Base-by-base conservation (phyloP, 139 green algal species). In the Volvox reticuliferus region DNA sequence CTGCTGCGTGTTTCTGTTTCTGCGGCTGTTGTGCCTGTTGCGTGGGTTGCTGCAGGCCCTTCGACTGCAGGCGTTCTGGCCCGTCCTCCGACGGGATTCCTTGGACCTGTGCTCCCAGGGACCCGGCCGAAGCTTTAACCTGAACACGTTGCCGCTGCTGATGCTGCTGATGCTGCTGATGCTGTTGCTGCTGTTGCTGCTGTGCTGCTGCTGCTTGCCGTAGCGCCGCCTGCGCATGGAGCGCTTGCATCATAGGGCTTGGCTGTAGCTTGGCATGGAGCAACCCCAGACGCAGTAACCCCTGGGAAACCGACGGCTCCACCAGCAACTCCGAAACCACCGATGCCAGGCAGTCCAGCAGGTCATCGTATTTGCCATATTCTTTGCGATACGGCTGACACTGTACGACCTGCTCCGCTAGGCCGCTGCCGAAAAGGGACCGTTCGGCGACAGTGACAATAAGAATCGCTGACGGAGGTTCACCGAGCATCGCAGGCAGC, bases 341-440 rank as follows among this genome's bases (percentile, higher is more conserved):
- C 12, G 24, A 28, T 20, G 85, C 37, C n/a, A 89, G 44, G 33
- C 36, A 33, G 44, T 89, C 85, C 28, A 89, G 44, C 28, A 89
- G 26, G 44, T 89, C 85, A 30, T 89, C 85, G 85, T 89, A 89
- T 67, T 68, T 71, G 69, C 85, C 85, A 71, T 82, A 89, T n/a
- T 73, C 69, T 55, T 21, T 50, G 14, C 37, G 61, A 67, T 89
- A 89, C 36, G 85, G 68, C 85, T 73, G 69, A 21, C 69, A 82
- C 69, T 82, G 37, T 44, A 89, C 50, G 20, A 89, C 85, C 35
- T 73, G 28, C 12, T 71, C 36, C 14, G 28, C 21, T 9, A 89
- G 37, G 22, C 22, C 17, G 69, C 68, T 71, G 85, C 85, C 85
- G 44, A 62, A 89, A 2, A 73, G 21, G 2, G 37, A 24, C 0